Conservation (phyloP, 2,329 filamentous ascomycete genomes). For the Neopestalotiopsis sp. region DNA sequence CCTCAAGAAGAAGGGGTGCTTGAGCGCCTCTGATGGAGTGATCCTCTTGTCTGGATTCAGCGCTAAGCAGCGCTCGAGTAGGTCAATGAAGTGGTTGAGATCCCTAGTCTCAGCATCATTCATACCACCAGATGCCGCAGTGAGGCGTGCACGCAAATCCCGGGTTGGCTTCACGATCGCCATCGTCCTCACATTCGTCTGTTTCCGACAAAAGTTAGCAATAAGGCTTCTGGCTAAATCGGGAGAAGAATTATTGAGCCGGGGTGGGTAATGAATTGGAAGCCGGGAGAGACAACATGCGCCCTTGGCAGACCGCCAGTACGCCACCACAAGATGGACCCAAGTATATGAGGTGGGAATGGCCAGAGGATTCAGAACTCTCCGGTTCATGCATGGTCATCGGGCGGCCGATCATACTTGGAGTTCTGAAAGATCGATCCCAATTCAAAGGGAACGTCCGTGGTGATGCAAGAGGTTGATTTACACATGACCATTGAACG, state of each 20-base stretch:
- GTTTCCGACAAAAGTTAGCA: constrained; percentile 21
- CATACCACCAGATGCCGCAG: constrained; percentile 76
- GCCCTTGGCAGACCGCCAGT: constrained; percentile 13
- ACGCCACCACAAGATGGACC: neutral
- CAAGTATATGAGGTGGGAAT: neutral
- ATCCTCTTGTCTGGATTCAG: constrained; percentile 93
- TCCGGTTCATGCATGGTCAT: constrained; percentile 16
- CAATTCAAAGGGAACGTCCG: neutral
- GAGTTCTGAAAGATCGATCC: neutral
- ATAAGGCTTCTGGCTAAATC: constrained; percentile 3
- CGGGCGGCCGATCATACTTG: neutral
- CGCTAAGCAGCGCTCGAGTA: constrained; percentile 85
- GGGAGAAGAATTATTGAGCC: neutral
- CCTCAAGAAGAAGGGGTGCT: constrained; percentile 81
- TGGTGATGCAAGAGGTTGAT: neutral
- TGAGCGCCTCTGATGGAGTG: constrained; percentile 83
- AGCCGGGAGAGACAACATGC: constrained; percentile 10
- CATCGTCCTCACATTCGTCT: constrained; percentile 72
- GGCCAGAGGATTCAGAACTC: constrained; percentile 19
- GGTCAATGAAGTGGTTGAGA: constrained; percentile 81
- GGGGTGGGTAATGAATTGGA: neutral
- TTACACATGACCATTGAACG: neutral
- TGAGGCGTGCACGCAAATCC: constrained; percentile 81
- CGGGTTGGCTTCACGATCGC: constrained; percentile 76
- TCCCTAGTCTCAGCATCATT: constrained; percentile 77